Percentiles rank a stretch among this genome's conserved stretches.
These are phyloP conservation scores for Wallacemonas collosoma DNA, from an alignment of 208 protist species.

Conservation along the genomic window DNA sequence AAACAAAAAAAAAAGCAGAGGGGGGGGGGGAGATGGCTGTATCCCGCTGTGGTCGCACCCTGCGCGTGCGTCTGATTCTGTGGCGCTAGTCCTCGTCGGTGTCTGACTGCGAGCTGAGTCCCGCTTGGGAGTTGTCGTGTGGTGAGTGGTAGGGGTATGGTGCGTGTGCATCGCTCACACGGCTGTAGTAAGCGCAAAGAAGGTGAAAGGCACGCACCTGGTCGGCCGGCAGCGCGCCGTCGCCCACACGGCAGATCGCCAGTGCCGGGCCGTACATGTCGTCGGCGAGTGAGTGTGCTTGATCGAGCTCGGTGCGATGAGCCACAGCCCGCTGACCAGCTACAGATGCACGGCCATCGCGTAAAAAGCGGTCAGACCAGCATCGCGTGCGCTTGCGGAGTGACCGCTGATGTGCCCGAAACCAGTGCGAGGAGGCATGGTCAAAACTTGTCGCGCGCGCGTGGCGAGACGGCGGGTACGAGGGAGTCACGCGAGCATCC, in stretches of 20 bases:
- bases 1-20: constrained; percentile 4
- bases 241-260: not conserved
- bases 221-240: not conserved
- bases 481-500: too few relatives aligned
- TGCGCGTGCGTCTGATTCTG: too few relatives aligned
- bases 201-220: not conserved
- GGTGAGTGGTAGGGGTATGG: not conserved
- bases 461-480: too few relatives aligned
- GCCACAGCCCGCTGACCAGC: not conserved
- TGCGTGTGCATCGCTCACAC: not conserved
- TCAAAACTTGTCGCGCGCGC: not conserved
- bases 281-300: too few relatives aligned
- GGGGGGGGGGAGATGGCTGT: not conserved
- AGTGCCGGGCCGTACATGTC: too few relatives aligned
- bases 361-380: constrained; percentile 6
- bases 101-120: not conserved
- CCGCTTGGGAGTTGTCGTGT: not conserved
- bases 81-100: not conserved
- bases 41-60: too few relatives aligned
- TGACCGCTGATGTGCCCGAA: not conserved
- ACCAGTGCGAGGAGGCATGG: not conserved
- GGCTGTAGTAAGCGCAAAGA: not conserved
- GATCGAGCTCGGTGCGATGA: too few relatives aligned
- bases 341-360: not conserved
- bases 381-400: constrained; percentile 3